Base-by-base conservation (phyloP, 2,329 filamentous ascomycete genomes). In the Trichoderma oligosporum region DNA sequence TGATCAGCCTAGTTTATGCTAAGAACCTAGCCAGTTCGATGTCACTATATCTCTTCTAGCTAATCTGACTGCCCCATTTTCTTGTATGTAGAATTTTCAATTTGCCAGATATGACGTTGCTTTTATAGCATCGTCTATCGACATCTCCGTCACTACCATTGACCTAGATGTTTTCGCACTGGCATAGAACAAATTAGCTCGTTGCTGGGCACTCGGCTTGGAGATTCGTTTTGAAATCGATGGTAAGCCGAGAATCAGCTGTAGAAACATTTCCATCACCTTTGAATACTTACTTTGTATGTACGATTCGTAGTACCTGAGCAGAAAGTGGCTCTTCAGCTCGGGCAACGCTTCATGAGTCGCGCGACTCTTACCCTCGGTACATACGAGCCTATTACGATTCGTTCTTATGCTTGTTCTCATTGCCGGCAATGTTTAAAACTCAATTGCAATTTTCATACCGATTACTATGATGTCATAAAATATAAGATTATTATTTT, bases 221-320 rank as follows among this genome's bases (percentile, higher is more conserved):
- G 74, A 81, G 78, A 78, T 68, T 78, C 78, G 78, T 81, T 73
- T 78, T 80, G 77, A 73, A 69, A 66, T 80, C 74, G 61, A 71
- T 69, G 78, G 81, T 64, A 77, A 72, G 73, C 70, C 75, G 78
- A 78, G 78, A 81, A 81, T 82, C 78, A 80, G 78, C 78, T 80
- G 79, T 80, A 80, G 78, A 77, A 73, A 81, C 78, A 81, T 78
- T 53, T 16, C 55, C 20, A 39, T 41, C 20, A n/a, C 27, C n/a
- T 14, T 46, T 18, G 6, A 31, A 31, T 31, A 6, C 8, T 16
- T 36, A 20, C 24, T 14, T 18, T 20, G 22, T 49, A 44, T n/a
- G 4, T 38, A n/a, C n/a, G n/a, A n/a, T n/a, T n/a, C n/a, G n/a
- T n/a, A n/a, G n/a, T n/a, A n/a, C n/a, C n/a, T n/a, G n/a, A n/a